A percentile compares a stretch with the other conserved stretches of the same genome.
phyloP scores from a whole-genome alignment of 257 asterid genomes.

The Salvia rosmarinus region DNA sequence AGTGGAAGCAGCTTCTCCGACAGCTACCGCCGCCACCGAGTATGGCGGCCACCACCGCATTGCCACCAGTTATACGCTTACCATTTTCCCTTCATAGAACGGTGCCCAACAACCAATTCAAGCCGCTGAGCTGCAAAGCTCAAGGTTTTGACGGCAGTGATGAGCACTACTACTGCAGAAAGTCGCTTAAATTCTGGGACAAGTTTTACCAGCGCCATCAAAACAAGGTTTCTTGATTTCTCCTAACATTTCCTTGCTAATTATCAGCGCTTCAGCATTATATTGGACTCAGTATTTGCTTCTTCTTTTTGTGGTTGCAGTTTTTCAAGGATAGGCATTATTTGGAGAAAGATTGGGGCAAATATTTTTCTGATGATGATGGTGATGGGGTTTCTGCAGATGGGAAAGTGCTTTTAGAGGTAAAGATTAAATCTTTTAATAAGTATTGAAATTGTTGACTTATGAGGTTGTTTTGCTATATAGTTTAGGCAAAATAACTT shows the following conservation, averaged over 20 bases:
- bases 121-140: constrained; percentile 28
- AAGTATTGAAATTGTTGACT: not conserved
- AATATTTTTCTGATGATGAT: constrained; percentile 51
- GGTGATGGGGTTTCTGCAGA: constrained; percentile 37
- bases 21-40: constrained; percentile 6
- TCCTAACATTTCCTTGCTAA: not conserved
- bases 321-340: constrained; percentile 84
- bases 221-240: constrained; percentile 57
- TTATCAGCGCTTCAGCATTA: too few species aligned
- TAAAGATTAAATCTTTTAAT: constrained; percentile 21
- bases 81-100: constrained; percentile 20
- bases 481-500: not conserved
- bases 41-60: constrained; percentile 29
- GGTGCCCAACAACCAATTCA: constrained; percentile 12
- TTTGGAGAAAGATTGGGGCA: constrained; percentile 81
- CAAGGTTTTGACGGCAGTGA: constrained; percentile 15
- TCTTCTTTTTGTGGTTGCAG: constrained; percentile 39
- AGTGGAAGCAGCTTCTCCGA: not conserved
- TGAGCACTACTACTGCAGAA: constrained; percentile 53
- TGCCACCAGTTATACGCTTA: constrained; percentile 14
- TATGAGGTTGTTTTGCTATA: not conserved
- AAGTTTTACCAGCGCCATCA: constrained; percentile 77
- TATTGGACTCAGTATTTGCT: not conserved
- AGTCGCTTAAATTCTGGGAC: constrained; percentile 60
- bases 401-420: constrained; percentile 77